Evolutionary conservation across 345 rosid genomes (phyloP).

Genomic region (Erucastrum elatum): DNA sequence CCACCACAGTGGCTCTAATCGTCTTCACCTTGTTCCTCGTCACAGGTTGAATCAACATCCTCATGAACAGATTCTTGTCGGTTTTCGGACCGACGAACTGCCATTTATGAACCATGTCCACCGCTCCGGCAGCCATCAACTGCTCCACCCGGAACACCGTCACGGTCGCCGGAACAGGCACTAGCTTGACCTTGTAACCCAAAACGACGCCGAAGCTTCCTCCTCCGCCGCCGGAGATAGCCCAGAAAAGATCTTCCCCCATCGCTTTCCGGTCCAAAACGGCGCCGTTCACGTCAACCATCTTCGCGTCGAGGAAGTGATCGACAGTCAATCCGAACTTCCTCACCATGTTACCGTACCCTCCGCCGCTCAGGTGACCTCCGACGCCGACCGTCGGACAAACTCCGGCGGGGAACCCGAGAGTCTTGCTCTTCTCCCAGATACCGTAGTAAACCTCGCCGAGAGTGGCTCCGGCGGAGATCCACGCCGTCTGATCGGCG

Average conservation of each 20-base stretch:
- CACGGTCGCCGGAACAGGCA: conserved; percentile 50
- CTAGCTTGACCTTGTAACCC: conserved; percentile 54
- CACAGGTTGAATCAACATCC: conserved; percentile 60
- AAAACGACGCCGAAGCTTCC: conserved; percentile 59
- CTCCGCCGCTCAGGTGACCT: conserved; percentile 65
- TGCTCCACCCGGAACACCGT: conserved; percentile 52
- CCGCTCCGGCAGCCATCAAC: conserved; percentile 39
- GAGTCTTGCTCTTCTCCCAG: conserved; percentile 46
- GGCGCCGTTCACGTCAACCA: conserved; percentile 55
- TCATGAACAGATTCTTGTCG: conserved; percentile 55
- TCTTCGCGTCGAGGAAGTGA: conserved; percentile 52
- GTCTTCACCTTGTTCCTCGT: conserved; percentile 47
- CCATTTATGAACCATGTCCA: conserved; percentile 49
- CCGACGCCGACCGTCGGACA: conserved; percentile 75
- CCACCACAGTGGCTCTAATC: conserved; percentile 40
- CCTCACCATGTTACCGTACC: conserved; percentile 60
- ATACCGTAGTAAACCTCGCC: conserved; percentile 56
- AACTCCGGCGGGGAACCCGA: conserved; percentile 60
- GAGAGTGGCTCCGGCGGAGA: conserved; percentile 58
- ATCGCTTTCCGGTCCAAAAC: conserved; percentile 49
- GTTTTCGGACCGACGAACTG: conserved; percentile 58
- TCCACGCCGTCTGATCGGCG: conserved; percentile 47
- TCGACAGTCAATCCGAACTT: conserved; percentile 59
- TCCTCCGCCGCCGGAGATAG: conserved; percentile 63
- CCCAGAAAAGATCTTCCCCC: conserved; percentile 74